phyloP scores from a whole-genome alignment of 768 basidiomycete genomes.

The Hydnomerulius pinastri region DNA sequence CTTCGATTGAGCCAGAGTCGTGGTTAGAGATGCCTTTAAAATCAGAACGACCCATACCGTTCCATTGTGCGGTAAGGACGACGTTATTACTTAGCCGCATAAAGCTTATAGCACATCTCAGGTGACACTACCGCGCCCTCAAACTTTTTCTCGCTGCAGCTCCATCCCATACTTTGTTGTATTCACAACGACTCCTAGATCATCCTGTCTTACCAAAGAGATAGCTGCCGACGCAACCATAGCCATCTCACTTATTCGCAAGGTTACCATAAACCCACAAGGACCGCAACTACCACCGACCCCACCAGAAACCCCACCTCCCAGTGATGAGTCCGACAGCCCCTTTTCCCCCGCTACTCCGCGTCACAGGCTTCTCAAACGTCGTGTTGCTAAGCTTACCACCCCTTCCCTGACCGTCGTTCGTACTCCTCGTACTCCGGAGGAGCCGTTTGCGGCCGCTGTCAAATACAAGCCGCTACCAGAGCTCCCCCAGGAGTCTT shows the following conservation, averaged over 20 bases:
- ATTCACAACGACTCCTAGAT: conserved; percentile 65
- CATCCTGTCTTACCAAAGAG: conserved; percentile 55
- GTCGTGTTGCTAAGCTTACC: conserved; percentile 27
- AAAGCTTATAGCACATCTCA: conserved; percentile 8
- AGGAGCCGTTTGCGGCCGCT: conserved; percentile 1
- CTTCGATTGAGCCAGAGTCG: conserved; percentile 42
- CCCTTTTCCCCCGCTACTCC: conserved; percentile 7
- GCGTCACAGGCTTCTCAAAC: conserved; percentile 30
- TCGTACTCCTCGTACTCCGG: conserved; percentile 11
- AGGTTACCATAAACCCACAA: conserved; percentile 52
- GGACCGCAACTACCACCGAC: conserved; percentile 42
- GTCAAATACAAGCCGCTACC: conserved; percentile 27
- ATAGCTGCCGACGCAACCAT: conserved; percentile 73
- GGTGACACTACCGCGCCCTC: conserved; percentile 66
- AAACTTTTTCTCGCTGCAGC: conserved; percentile 59
- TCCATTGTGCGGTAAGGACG: conserved; percentile 65
- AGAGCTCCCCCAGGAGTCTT: conserved; percentile 19
- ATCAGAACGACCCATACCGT: conserved; percentile 62
- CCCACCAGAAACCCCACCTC: conserved; percentile 50
- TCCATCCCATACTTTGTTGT: conserved; percentile 75
- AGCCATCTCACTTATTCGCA: conserved; percentile 63
- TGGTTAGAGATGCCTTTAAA: conserved; percentile 73
- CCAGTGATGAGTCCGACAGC: conserved; percentile 46
- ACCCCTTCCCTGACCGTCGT: conserved; percentile 19
- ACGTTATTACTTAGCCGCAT: neutral